phyloP scores from a whole-genome alignment of 495 filamentous ascomycete genomes.

The Extremus antarcticus region DNA sequence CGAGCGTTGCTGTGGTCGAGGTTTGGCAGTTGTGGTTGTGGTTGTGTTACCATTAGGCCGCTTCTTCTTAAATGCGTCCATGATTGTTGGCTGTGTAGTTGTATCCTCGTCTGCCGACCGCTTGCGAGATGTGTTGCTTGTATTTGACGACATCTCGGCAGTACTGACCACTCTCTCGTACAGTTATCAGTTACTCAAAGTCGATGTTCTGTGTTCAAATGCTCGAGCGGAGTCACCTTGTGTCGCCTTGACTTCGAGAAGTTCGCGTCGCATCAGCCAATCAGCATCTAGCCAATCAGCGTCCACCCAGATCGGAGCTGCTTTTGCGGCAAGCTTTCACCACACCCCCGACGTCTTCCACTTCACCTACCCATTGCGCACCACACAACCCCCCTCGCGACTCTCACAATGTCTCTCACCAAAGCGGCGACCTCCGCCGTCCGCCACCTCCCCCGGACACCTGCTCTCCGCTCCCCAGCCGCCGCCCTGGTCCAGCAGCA shows the following conservation, averaged over 20 bases:
- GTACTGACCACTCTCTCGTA: no score
- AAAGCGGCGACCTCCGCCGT: conserved; percentile 25
- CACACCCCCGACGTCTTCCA: no score
- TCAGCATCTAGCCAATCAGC: conserved; percentile 15
- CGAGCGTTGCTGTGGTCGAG: not conserved
- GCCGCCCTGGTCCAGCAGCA: conserved; percentile 21
- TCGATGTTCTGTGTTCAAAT: no score
- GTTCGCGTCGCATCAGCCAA: no score
- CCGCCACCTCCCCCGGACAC: conserved; percentile 29
- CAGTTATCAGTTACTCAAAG: no score
- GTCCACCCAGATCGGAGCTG: no score
- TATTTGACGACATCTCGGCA: no score
- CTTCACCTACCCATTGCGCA: conserved; percentile 6
- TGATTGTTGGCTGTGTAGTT: not conserved
- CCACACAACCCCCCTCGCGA: conserved; percentile 1
- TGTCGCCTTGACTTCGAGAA: no score
- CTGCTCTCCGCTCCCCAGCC: conserved; percentile 26
- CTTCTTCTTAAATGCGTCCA: not conserved
- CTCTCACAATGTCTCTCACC: conserved; percentile 30
- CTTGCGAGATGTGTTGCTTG: no score
- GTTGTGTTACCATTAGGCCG: not conserved
- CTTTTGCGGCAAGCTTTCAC: no score
- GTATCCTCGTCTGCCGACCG: not conserved
- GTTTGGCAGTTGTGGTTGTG: not conserved
- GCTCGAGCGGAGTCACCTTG: no score